Evolutionary conservation across 2,329 filamentous ascomycete species (phyloP).

Genomic region (Talaromyces sp.): DNA sequence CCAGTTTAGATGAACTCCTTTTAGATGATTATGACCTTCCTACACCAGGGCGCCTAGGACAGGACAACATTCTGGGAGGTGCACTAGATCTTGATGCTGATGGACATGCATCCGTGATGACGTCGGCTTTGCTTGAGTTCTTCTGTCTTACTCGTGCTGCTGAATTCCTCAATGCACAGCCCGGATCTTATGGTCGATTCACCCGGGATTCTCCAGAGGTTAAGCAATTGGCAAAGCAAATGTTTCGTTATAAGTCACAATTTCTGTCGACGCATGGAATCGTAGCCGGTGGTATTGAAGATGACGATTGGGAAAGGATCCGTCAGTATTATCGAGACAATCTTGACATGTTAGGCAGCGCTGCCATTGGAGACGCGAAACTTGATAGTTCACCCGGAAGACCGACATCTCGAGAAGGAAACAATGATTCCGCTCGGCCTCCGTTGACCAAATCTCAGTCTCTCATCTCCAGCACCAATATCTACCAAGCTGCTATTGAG

Average conservation of each 20-base stretch:
- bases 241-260: constrained; percentile 45
- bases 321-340: constrained; percentile 46
- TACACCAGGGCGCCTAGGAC: constrained; percentile 26
- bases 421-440: constrained; percentile 26
- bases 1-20: constrained; percentile 12
- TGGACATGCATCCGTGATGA: constrained; percentile 43
- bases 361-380: constrained; percentile 38
- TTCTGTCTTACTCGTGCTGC: constrained; percentile 46
- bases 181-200: constrained; percentile 35
- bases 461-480: constrained; percentile 23
- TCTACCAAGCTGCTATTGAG: constrained; percentile 21
- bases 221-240: constrained; percentile 41
- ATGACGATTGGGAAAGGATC: constrained; percentile 36
- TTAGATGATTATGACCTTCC: constrained; percentile 21
- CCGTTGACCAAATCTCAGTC: constrained; percentile 5
- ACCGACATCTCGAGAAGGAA: constrained; percentile 25
- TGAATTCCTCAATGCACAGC: constrained; percentile 44
- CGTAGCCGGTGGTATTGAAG: constrained; percentile 40
- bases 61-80: constrained; percentile 13
- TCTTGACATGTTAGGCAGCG: constrained; percentile 41
- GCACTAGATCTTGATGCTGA: constrained; percentile 35
- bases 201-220: constrained; percentile 45
- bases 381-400: constrained; percentile 25
- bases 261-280: constrained; percentile 45
- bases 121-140: constrained; percentile 46